Percentiles rank a stretch among this genome's conserved stretches.
phyloP scores from a whole-genome alignment of 2,329 filamentous ascomycete species.

The Penicillium sp. region DNA sequence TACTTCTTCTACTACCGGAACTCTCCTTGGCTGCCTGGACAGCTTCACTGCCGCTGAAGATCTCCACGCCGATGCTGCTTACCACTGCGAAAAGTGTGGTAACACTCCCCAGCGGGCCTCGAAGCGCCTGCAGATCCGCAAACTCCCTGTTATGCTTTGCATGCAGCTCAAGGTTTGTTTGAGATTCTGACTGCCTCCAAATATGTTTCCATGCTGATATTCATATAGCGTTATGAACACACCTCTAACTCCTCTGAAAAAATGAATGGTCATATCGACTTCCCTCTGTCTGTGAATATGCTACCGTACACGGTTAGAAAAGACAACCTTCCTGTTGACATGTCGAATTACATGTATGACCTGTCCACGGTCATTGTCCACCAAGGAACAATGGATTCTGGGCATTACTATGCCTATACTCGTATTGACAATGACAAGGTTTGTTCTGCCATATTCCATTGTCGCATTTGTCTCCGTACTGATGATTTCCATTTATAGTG shows the following conservation, averaged over 20 bases:
- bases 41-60: constrained; percentile 85
- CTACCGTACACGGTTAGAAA: constrained; percentile 78
- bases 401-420: constrained; percentile 82
- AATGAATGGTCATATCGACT: constrained; percentile 80
- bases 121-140: constrained; percentile 80
- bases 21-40: constrained; percentile 73
- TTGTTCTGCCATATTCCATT: constrained; percentile 21
- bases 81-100: constrained; percentile 78
- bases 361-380: constrained; percentile 88
- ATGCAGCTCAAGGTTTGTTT: constrained; percentile 80
- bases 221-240: constrained; percentile 67
- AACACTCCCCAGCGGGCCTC: constrained; percentile 71
- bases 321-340: constrained; percentile 31
- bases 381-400: constrained; percentile 87
- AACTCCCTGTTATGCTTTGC: constrained; percentile 81
- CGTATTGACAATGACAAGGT: constrained; percentile 74
- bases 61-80: constrained; percentile 65
- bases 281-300: constrained; percentile 85
- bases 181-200: not conserved
- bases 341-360: constrained; percentile 71
- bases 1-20: constrained; percentile 48
- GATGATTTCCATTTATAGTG: constrained; percentile 55
- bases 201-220: constrained; percentile 4
- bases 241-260: constrained; percentile 74
- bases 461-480: not conserved